Conservation (phyloP, 495 filamentous ascomycete species). For the Daldinia bambusicola region DNA sequence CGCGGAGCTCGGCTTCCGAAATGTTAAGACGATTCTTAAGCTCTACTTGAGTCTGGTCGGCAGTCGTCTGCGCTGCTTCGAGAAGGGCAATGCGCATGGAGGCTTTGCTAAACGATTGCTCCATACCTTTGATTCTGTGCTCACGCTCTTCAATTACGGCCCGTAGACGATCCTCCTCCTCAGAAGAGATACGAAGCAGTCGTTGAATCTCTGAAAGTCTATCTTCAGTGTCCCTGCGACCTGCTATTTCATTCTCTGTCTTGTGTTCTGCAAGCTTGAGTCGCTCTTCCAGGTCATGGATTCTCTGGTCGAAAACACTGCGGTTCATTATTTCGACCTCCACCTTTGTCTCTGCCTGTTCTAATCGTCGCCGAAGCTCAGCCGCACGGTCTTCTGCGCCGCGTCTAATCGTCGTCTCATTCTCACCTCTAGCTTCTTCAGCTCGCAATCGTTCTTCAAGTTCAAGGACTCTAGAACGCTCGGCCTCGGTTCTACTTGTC, state of each 20-base stretch:
- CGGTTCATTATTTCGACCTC: conserved; percentile 65
- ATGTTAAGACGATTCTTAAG: conserved; percentile 62
- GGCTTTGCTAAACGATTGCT: conserved; percentile 61
- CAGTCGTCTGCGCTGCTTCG: conserved; percentile 69
- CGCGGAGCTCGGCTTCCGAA: conserved; percentile 60
- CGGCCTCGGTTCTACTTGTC: conserved; percentile 46
- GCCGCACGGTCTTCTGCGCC: conserved; percentile 56
- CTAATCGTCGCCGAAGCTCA: conserved; percentile 57
- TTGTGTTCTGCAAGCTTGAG: conserved; percentile 54
- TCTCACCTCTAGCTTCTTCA: conserved; percentile 55
- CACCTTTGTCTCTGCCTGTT: conserved; percentile 60
- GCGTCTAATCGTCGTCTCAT: conserved; percentile 53
- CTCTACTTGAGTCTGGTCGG: conserved; percentile 72
- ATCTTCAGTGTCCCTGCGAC: conserved; percentile 75
- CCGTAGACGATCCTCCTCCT: conserved; percentile 77
- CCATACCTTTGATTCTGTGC: conserved; percentile 55
- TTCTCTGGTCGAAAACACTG: conserved; percentile 57
- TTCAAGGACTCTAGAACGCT: conserved; percentile 46
- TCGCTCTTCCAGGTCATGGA: conserved; percentile 59
- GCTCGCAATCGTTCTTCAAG: conserved; percentile 59
- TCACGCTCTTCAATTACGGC: conserved; percentile 75
- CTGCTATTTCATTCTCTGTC: conserved; percentile 68
- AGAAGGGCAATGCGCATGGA: conserved; percentile 70
- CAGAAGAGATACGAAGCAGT: conserved; percentile 70
- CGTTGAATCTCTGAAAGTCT: conserved; percentile 75